A percentile compares a stretch with the other conserved stretches of the same genome.
These are phyloP conservation scores for Salix caprea DNA, from an alignment of 345 rosid species.

Conservation along the genomic window DNA sequence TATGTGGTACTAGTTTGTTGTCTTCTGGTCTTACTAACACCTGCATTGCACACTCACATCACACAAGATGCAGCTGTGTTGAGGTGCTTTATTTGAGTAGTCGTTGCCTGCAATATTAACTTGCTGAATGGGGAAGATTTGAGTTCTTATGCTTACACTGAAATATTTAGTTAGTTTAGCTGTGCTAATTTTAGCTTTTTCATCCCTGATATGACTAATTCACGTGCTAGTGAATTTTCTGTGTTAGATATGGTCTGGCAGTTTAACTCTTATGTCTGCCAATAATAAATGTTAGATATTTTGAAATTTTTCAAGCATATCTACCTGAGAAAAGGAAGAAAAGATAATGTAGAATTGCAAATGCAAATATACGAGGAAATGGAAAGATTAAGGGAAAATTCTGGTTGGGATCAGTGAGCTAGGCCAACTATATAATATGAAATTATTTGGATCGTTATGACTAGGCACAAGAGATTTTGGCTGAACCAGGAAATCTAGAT, in stretches of 20 bases:
- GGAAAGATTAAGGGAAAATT: neutral
- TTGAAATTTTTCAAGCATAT: neutral
- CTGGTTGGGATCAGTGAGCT: neutral
- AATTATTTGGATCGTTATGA: neutral
- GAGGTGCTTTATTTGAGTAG: neutral
- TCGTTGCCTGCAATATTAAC: neutral
- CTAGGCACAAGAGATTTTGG: neutral
- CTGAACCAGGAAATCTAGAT: neutral
- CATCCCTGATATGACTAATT: neutral
- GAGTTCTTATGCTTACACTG: neutral
- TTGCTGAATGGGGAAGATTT: neutral
- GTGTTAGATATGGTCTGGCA: neutral
- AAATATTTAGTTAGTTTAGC: neutral
- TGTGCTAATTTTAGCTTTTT: neutral
- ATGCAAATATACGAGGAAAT: neutral
- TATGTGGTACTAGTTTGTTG: conserved; percentile 45
- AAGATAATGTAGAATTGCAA: neutral
- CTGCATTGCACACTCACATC: neutral
- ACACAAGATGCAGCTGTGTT: neutral
- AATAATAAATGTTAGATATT: neutral
- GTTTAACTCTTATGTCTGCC: neutral
- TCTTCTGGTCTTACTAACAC: neutral
- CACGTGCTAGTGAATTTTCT: neutral
- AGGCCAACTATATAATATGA: neutral
- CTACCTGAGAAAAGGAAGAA: conserved; percentile 1